Evolutionary conservation across 2,329 filamentous ascomycete genomes (phyloP), one percentile per base, ranked within the genome.

Genomic region (Neofusicoccum cordaticola): DNA sequence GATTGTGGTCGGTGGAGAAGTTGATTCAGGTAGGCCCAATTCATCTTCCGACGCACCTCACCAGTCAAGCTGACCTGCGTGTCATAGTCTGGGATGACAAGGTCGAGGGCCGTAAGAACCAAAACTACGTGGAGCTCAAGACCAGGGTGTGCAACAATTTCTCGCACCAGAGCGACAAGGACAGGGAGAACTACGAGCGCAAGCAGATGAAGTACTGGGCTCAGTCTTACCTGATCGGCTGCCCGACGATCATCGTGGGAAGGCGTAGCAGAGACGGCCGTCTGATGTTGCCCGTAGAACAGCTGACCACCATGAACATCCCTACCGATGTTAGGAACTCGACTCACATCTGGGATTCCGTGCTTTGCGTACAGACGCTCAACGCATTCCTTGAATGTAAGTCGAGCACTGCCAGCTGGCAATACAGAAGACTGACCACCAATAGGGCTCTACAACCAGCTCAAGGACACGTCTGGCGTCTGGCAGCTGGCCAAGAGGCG

Each of bases 191-290:
- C 67, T 97, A 94, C 74, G 91, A 97, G 77, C 86, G 91, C 56
- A 98, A 98, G 75, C 84, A 98, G 63, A 86, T 96, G 78, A 96
- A 96, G 73, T 97, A 94, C 79, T 99, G 95, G 95, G 92, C 94
- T 13, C 95, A 98, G 77, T 96, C 91, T 0, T 99, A 97, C 73
- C 83, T 99, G 2, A 88, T 99, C 1, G 94, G 94, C 45, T 93
- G 98, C 0, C 92, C 93, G 0, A 95, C 89, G 69, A 92, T 99
- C 68, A 87, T 97, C 51, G 90, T 99, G 35, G 95, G 95, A 27
- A 60, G 37, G 56, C 27, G 44, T 9, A 88, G 86, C 39, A 86
- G 84, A 64, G 73, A 88, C 63, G 94, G 95, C 7, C 85, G 91
- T 62, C 81, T 99, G 22, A 83, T 48, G 4, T 22, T 31, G 13